Base-by-base conservation (phyloP, 2,329 filamentous ascomycete species). In the Niveomyces coronatus region DNA sequence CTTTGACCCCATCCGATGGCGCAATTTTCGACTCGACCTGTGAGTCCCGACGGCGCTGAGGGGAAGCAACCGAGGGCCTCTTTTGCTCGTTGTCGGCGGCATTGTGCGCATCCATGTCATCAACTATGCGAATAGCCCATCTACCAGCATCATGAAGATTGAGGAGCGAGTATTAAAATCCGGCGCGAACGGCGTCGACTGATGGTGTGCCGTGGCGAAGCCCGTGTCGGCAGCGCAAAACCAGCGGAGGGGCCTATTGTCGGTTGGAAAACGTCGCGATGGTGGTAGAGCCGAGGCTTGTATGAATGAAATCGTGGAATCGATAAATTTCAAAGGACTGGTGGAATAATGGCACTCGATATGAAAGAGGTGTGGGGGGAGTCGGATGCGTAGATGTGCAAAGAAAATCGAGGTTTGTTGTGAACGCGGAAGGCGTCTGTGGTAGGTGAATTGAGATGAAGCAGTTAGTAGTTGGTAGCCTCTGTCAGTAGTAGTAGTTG, bases 81-180 rank as follows among this genome's bases (percentile, higher is more conserved):
- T 68, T 68, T 62, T 67, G 70, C 61, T 70, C 68, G 65, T 70
- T 67, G 67, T 73, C 71, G 64, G 67, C 65, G 70, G 70, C 73
- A 76, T 76, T 76, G 65, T 76, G 73, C 72, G 71, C 72, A 75
- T 77, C 73, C 73, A 77, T 77, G 66, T 68, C 73, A 76, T 74
- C 70, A 76, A 68, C 68, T 69, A 56, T 55, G 59, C 59, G 58
- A 62, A 54, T 53, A 52, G 55, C 58, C 52, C 57, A 64, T 61
- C 64, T 65, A 68, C 64, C 68, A 75, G 67, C 72, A 76, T 76
- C 63, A 64, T 76, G 72, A 52, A 51, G 48, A 48, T 42, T 44
- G 42, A 27, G 38, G 41, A 30, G 15, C 37, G 40, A 29, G 40
- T 36, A 34, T 45, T 43, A 41, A 41, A 41, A 44, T 45, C 41